A percentile compares a stretch with the other conserved stretches of the same genome.
phyloP scores from a whole-genome alignment of 371 early-diverging fungal species.

The Ordospora colligata region DNA sequence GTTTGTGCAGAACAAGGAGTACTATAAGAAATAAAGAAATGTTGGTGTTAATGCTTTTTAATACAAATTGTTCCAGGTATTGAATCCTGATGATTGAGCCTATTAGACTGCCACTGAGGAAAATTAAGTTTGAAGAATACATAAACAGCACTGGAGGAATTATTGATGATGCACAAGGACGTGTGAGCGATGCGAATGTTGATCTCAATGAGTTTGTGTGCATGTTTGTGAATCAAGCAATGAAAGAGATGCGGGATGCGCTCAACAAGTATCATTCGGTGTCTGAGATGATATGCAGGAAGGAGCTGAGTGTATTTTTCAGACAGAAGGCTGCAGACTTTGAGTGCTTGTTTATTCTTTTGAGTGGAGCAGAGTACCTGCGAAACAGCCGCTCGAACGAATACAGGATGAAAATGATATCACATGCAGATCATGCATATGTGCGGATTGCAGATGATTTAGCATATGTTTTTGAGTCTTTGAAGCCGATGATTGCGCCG shows the following conservation, averaged over 20 bases:
- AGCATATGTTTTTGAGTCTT: slow-evolving; percentile 26
- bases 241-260: slow-evolving; percentile 14
- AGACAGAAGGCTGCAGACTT: slow-evolving; percentile 25
- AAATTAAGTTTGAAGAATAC: neutral
- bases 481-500: slow-evolving; percentile 18
- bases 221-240: slow-evolving; percentile 6
- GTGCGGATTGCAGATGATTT: slow-evolving; percentile 16
- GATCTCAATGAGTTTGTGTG: slow-evolving; percentile 7
- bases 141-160: too few relatives aligned
- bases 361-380: slow-evolving; percentile 1
- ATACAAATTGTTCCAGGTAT: neutral
- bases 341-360: slow-evolving; percentile 3
- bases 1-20: slow-evolving; percentile 83
- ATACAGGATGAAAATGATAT: neutral
- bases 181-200: neutral
- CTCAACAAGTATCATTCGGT: neutral
- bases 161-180: neutral
- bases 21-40: slow-evolving; percentile 58
- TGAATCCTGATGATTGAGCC: slow-evolving; percentile 1
- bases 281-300: slow-evolving; percentile 22
- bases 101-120: slow-evolving; percentile 9
- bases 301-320: slow-evolving; percentile 15
- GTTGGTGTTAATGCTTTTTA: neutral
- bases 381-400: neutral
- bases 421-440: neutral